A percentile compares a stretch with the other conserved stretches of the same genome.
These are phyloP conservation scores for Houttuynia cordata DNA, from an alignment of 164 flowering plant genomes.

Conservation along the genomic window DNA sequence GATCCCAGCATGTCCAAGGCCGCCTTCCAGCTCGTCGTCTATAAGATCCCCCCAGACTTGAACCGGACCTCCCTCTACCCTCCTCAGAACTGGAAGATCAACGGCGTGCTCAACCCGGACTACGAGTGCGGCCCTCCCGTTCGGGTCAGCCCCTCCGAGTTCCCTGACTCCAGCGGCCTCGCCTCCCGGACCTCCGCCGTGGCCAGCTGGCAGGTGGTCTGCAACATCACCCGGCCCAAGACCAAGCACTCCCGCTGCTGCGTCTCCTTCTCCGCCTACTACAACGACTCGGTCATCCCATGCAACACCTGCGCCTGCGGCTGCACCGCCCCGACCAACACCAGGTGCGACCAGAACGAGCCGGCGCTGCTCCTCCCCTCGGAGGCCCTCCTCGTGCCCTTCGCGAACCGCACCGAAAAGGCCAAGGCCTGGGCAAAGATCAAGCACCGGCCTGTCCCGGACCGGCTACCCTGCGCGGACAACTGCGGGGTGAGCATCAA, in stretches of 20 bases:
- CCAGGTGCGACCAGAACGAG: slow-evolving; percentile 27
- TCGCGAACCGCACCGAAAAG: slow-evolving; percentile 39
- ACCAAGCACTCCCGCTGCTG: slow-evolving; percentile 34
- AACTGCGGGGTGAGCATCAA: slow-evolving; percentile 73
- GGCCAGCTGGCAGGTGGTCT: slow-evolving; percentile 66
- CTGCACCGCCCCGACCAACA: slow-evolving; percentile 16
- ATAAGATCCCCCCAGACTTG: slow-evolving; percentile 57
- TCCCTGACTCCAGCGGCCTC: slow-evolving; percentile 50
- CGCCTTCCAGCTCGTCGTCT: slow-evolving; percentile 53
- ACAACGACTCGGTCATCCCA: slow-evolving; percentile 62
- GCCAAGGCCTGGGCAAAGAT: slow-evolving; percentile 54
- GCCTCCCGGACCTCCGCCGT: slow-evolving; percentile 20
- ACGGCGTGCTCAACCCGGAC: slow-evolving; percentile 49
- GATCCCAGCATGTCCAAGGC: slow-evolving; percentile 38
- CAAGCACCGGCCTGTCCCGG: slow-evolving; percentile 28
- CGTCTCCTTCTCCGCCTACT: slow-evolving; percentile 69
- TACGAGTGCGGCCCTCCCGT: slow-evolving; percentile 64
- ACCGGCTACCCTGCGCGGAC: slow-evolving; percentile 50
- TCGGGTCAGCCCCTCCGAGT: slow-evolving; percentile 38
- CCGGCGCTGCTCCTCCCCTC: slow-evolving; percentile 47
- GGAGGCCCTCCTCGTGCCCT: slow-evolving; percentile 63
- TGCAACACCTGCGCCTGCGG: slow-evolving; percentile 86
- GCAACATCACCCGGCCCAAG: slow-evolving; percentile 63
- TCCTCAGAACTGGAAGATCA: slow-evolving; percentile 58
- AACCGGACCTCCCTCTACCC: slow-evolving; percentile 55